phyloP scores from a whole-genome alignment of 257 asterid genomes.

The Fraxinus americana region DNA sequence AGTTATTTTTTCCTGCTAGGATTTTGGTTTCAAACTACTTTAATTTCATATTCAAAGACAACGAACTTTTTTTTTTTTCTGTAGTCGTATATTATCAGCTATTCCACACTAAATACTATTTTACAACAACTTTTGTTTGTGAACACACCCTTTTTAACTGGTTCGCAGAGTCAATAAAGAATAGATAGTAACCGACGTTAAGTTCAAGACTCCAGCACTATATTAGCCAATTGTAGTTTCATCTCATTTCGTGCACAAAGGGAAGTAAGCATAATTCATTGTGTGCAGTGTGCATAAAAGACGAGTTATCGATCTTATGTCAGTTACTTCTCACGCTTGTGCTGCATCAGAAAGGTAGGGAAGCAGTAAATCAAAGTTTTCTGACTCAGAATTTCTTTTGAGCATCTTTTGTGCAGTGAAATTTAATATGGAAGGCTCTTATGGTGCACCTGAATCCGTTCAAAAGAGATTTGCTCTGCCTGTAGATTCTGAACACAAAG shows the following conservation, averaged over 20 bases:
- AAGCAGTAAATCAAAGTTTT: too few species aligned
- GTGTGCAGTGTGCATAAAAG: background rate
- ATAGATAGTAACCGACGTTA: too few species aligned
- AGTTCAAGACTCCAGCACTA: background rate
- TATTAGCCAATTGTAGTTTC: slow-evolving; percentile 17
- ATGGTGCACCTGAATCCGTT: slow-evolving; percentile 19
- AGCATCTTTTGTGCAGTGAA: background rate
- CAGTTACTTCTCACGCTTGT: background rate
- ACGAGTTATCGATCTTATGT: background rate
- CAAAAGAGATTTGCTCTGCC: slow-evolving; percentile 50
- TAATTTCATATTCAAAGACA: too few species aligned
- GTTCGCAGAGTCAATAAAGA: too few species aligned
- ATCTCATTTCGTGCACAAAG: slow-evolving; percentile 7
- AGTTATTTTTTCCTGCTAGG: too few species aligned
- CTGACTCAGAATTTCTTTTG: background rate
- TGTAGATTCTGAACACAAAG: slow-evolving; percentile 80
- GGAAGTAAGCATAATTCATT: background rate
- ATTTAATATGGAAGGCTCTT: slow-evolving; percentile 44
- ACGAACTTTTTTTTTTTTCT: too few species aligned
- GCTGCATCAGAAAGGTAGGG: too few species aligned
- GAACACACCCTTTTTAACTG: too few species aligned
- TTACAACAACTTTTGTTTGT: too few species aligned
- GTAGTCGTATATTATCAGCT: too few species aligned
- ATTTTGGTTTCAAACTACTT: too few species aligned
- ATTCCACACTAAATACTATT: too few species aligned